Conservation (phyloP, 306 rosid genomes). For the Ormosia emarginata region DNA sequence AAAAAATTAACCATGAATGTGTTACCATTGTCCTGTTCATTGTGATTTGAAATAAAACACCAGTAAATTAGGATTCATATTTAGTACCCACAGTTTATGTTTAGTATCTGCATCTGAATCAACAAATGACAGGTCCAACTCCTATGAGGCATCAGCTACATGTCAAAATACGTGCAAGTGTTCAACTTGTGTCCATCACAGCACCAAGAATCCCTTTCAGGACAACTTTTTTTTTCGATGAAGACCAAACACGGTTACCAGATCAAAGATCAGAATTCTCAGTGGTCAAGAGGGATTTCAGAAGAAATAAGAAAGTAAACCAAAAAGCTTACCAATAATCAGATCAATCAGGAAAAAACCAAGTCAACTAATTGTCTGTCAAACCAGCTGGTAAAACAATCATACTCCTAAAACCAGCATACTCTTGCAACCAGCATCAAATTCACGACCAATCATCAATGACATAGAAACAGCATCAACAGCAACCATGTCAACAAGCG, state of each 20-base stretch:
- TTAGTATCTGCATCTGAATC: constrained; percentile 33
- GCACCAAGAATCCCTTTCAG: constrained; percentile 43
- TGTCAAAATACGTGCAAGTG: constrained; percentile 41
- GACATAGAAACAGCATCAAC: constrained; percentile 66
- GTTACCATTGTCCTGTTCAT: constrained; percentile 38
- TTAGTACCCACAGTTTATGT: constrained; percentile 33
- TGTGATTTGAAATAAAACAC: constrained; percentile 28
- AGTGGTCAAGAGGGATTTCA: constrained; percentile 26
- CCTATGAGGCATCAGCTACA: constrained; percentile 46
- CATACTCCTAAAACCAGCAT: constrained; percentile 66
- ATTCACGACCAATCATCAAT: constrained; percentile 69
- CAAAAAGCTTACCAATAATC: constrained; percentile 58
- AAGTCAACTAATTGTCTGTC: constrained; percentile 53
- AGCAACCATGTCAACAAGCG: constrained; percentile 58
- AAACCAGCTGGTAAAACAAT: constrained; percentile 56
- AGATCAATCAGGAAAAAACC: constrained; percentile 42
- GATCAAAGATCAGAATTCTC: constrained; percentile 42
- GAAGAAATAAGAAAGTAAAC: constrained; percentile 34
- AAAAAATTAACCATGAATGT: constrained; percentile 25
- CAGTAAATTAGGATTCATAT: constrained; percentile 37
- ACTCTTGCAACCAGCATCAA: constrained; percentile 72
- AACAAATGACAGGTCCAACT: constrained; percentile 49
- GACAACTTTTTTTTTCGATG: constrained; percentile 9
- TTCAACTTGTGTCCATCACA: constrained; percentile 46
- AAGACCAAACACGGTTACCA: constrained; percentile 33